Base-by-base conservation (phyloP, 148 eudicot genomes). In the Euryodendron excelsum region DNA sequence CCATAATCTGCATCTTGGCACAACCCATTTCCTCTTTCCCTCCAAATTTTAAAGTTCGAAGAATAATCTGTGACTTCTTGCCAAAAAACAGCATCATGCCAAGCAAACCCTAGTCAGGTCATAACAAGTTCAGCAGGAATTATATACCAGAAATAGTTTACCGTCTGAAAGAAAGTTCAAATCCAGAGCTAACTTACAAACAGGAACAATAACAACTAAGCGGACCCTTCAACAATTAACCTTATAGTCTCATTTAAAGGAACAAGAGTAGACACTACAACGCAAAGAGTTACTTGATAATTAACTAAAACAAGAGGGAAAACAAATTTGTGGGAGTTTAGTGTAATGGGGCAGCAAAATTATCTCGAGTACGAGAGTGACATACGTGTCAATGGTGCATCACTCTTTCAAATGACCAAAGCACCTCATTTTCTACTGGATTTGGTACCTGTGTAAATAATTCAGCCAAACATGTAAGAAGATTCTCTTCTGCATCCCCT, bases 391-490 rank as follows among this genome's bases (percentile, higher is more conserved):
- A 53, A 39, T 55, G 25, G 15, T 4, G 28, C 71, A 72, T 28
- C 68, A 44, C 4, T 21, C 18, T 36, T 58, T 47, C 52, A 48
- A 67, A 78, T 21, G 20, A 66, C 68, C 28, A 36, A 53, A 61
- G 30, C 17, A 81, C 23, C 20, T 58, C 72, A 37, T 30, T 72
- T 78, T n/a, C 63, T 37, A 18, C 41, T n/a, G 45, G 73, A 79
- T 52, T 4, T 0, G 50, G 66, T 85, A 92, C 98, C 98, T 95
- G 98, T 20, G 94, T 87, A 72, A 96, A 96, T 76, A 96, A 73
- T 77, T 96, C 99, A 9, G 99, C 98, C 81, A 96, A 89, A 87
- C 98, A 96, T 0, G 97, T 93, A 52, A 96, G 92, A 47, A 96
- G 84, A 82, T 90, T 96, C 78, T 96, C 99, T 58, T 96, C 97